Percentiles rank a stretch among this genome's conserved stretches.
phyloP scores from a whole-genome alignment of 1,284 basidiomycete species.

The Cutaneotrichosporon cyanovorans region DNA sequence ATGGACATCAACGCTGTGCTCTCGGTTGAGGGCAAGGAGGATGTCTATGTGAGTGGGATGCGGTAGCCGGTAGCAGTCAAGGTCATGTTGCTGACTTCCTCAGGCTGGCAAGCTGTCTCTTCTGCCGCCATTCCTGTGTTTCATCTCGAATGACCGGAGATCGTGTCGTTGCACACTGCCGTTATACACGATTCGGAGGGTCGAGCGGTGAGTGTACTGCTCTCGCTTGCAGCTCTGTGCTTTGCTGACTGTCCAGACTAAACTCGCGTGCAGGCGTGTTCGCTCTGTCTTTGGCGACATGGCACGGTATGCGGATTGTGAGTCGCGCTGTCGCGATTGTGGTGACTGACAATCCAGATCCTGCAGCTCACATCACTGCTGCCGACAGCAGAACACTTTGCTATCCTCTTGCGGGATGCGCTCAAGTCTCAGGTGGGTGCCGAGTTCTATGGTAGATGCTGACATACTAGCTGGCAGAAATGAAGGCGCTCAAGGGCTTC shows the following conservation, averaged over 20 bases:
- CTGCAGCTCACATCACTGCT: conserved; percentile 93
- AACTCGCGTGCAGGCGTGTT: conserved; percentile 90
- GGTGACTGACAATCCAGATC: conserved; percentile 55
- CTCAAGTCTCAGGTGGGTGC: conserved; percentile 65
- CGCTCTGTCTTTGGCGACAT: conserved; percentile 84
- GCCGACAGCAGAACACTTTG: conserved; percentile 91
- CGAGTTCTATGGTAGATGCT: background rate
- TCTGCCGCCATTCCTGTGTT: conserved; percentile 82
- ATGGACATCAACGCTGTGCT: conserved; percentile 89
- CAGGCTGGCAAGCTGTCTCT: conserved; percentile 88
- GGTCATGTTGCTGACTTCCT: background rate
- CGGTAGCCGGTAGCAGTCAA: too few relatives aligned
- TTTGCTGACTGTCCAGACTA: conserved; percentile 43
- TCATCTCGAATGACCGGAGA: conserved; percentile 83
- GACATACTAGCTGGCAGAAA: conserved; percentile 60
- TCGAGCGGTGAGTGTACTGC: conserved; percentile 59
- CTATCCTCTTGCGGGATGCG: conserved; percentile 76
- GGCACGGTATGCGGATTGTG: conserved; percentile 93
- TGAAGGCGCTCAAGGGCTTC: conserved; percentile 90
- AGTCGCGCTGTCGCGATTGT: conserved; percentile 39
- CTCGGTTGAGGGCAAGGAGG: conserved; percentile 73
- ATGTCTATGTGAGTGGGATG: conserved; percentile 76
- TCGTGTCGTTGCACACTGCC: conserved; percentile 88
- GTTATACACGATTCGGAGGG: conserved; percentile 83
- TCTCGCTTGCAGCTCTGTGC: background rate